Base-by-base conservation (phyloP, 306 rosid species). In the Trifolium repens region DNA sequence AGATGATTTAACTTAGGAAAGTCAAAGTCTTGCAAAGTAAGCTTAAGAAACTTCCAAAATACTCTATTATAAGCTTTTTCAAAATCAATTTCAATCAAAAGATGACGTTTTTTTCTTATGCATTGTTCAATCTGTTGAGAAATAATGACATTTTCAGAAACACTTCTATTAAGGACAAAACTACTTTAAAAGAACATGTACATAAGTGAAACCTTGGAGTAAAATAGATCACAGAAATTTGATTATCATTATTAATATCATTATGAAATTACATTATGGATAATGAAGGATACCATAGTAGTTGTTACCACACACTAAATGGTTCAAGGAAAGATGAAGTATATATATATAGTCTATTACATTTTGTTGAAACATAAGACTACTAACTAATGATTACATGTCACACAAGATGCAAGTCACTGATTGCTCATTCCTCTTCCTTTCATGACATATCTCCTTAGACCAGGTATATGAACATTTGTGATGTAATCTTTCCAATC, bases 401-500 rank as follows among this genome's bases (percentile, higher is more conserved):
- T 14, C 76, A 67, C 42, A 76, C 8, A 58, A 10, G 35, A 58
- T 47, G 52, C 13, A 10, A 73, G 70, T 78, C 30, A 71, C 62
- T 60, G 76, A 76, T 74, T 76, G 61, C 78, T 55, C 82, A 87
- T 87, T 76, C 89, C 89, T 81, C 96, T 87, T 69, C 97, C 91
- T 78, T 91, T 94, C 94, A 94, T 82, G 74, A 94, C 98, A 72
- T 94, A 92, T 85, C 87, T 87, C 80, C 89, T 88, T 12, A 94
- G 82, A 47, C 97, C 98, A 1, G 96, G 98, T 81, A 94, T 90
- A 71, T 94, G 97, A 3, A 91, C 91, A 82, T 90, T 90, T 30
- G 85, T 88, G 40, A 94, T 91, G 24, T 94, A 94, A 69, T 94
- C 91, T 60, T 78, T 79, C 98, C 98, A 91, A 84, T 94, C 87